Conservation (phyloP, 176 grass and related monocot genomes). For the Cocos nucifera region DNA sequence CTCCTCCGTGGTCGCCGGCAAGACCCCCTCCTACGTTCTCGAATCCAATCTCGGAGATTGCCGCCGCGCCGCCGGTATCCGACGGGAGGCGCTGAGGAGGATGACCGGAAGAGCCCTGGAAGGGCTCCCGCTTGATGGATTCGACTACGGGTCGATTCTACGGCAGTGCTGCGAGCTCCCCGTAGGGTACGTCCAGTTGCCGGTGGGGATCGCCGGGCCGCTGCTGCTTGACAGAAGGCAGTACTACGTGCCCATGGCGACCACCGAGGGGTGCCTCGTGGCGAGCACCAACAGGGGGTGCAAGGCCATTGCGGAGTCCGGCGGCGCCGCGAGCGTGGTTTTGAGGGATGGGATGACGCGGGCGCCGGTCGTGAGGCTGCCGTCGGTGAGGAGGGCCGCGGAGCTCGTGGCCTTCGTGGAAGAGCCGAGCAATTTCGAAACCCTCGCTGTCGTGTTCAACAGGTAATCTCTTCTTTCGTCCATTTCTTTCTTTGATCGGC, state of each 20-base stretch:
- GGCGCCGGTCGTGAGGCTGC: constrained; percentile 41
- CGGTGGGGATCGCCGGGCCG: constrained; percentile 58
- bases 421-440: constrained; percentile 37
- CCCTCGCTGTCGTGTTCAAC: constrained; percentile 48
- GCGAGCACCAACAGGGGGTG: constrained; percentile 68
- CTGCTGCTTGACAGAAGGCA: constrained; percentile 48
- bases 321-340: constrained; percentile 47
- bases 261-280: constrained; percentile 72
- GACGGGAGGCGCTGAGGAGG: constrained; percentile 49
- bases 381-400: constrained; percentile 39
- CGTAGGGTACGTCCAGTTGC: constrained; percentile 61
- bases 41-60: constrained; percentile 52
- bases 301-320: constrained; percentile 70
- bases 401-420: constrained; percentile 59
- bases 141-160: constrained; percentile 57
- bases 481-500: neutral
- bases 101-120: constrained; percentile 48
- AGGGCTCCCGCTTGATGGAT: constrained; percentile 56
- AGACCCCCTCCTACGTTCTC: constrained; percentile 52
- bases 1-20: constrained; percentile 26
- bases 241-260: constrained; percentile 65
- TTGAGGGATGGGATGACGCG: constrained; percentile 60
- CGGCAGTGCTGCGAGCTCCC: constrained; percentile 82
- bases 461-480: constrained; percentile 17
- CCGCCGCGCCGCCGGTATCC: constrained; percentile 54